These are phyloP conservation scores for Clausena lansium DNA, from an alignment of 345 rosid species.

Conservation along the genomic window DNA sequence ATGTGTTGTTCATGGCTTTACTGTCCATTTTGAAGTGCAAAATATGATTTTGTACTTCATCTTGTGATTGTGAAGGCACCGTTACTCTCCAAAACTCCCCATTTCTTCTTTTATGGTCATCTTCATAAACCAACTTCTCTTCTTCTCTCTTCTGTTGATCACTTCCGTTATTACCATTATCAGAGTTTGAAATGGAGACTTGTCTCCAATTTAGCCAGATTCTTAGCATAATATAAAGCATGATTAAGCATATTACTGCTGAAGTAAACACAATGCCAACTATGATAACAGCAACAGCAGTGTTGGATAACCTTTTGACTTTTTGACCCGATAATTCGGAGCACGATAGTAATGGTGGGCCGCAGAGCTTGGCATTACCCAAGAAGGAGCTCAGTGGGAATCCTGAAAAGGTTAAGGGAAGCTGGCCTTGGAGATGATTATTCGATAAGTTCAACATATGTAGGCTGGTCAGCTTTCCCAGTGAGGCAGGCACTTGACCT, in stretches of 20 bases:
- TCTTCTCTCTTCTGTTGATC: slow-evolving; percentile 36
- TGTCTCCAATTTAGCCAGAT: slow-evolving; percentile 66
- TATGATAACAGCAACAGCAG: slow-evolving; percentile 42
- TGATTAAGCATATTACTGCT: slow-evolving; percentile 49
- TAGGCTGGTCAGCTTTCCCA: slow-evolving; percentile 74
- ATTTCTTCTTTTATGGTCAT: slow-evolving; percentile 25
- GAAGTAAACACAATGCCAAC: slow-evolving; percentile 60
- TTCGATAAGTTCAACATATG: slow-evolving; percentile 67
- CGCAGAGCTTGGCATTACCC: slow-evolving; percentile 54
- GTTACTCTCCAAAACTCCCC: slow-evolving; percentile 44
- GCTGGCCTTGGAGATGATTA: slow-evolving; percentile 63
- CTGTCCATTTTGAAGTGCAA: slow-evolving; percentile 40
- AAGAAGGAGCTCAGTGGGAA: slow-evolving; percentile 57
- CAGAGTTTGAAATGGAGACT: slow-evolving; percentile 40
- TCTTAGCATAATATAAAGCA: slow-evolving; percentile 66
- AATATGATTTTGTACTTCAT: slow-evolving; percentile 20
- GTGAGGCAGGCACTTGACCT: slow-evolving; percentile 60
- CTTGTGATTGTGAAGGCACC: slow-evolving; percentile 25
- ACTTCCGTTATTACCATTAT: slow-evolving; percentile 16
- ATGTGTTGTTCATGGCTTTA: slow-evolving; percentile 20
- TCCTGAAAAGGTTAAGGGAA: slow-evolving; percentile 53
- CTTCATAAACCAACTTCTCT: background rate
- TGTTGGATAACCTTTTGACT: slow-evolving; percentile 33
- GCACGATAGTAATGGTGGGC: slow-evolving; percentile 59
- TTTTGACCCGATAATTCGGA: slow-evolving; percentile 18